Evolutionary conservation across 2,329 filamentous ascomycete species (phyloP), one percentile per base, ranked within the genome.

Genomic region (Purpureocillium lavendulum): DNA sequence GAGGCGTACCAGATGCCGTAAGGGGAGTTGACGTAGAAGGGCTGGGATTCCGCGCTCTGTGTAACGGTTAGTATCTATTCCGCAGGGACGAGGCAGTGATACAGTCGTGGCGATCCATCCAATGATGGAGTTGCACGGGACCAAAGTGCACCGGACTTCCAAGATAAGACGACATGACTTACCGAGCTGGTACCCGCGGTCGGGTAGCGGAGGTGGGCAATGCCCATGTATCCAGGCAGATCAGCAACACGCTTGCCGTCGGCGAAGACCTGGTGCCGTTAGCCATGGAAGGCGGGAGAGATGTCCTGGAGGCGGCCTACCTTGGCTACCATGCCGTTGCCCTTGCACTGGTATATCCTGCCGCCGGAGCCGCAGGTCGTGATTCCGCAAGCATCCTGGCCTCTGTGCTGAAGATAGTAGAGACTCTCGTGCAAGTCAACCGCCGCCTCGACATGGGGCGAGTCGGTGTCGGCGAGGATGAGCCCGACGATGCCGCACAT

Each of bases 301-400:
- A 26, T 26, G 21, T 26, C 21, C 35, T 38, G 33, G 12, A 31
- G 30, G 18, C 28, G n/a, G 10, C 21, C 5, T 35, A 26, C 32
- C 34, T 45, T 40, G 33, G 43, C 39, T 14, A 35, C 88, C 74
- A 95, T 83, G 40, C 88, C 89, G 56, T 88, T 87, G 49, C 87
- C 87, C 66, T 96, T 96, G 69, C 84, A 84, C 58, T 94, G 87
- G 59, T 83, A 90, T 49, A 95, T 82, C 33, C 87, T 75, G 45
- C 89, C 88, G 29, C 85, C 85, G 9, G 37, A 9, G 68, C 73
- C 50, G 74, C 82, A 71, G 71, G 87, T 52, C 69, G 87, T 79
- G 50, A 95, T 90, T 47, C 88, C 88, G 40, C 81, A 85, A 36
- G 88, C 88, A 80, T 95, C 88, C 61, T 94, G 87, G 39, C 87